Percentiles rank a stretch among this genome's conserved stretches.
Conservation (phyloP, 805 yeast genomes). For the Kodamaea jinghongensis region DNA sequence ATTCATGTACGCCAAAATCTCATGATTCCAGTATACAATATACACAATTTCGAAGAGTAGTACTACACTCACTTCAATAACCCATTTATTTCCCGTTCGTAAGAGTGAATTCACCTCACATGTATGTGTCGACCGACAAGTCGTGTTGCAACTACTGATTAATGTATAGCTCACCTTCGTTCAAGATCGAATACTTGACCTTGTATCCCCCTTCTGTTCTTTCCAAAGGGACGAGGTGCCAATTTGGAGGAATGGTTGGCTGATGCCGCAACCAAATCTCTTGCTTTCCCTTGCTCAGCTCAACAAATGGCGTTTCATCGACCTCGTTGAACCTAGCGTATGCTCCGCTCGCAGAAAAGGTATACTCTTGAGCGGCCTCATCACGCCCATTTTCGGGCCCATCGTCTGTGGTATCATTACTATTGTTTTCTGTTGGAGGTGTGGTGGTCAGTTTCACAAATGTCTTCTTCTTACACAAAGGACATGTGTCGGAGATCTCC, state of each 20-base stretch:
- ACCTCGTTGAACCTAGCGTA: neutral
- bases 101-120: neutral
- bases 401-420: neutral
- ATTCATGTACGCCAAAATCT: too few species aligned
- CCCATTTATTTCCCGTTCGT: neutral
- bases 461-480: constrained; percentile 80
- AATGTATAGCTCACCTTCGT: constrained; percentile 3
- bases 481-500: constrained; percentile 89
- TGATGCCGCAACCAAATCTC: neutral
- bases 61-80: constrained; percentile 4
- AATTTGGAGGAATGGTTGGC: constrained; percentile 10
- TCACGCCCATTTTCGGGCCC: neutral
- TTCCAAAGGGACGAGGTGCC: constrained; percentile 11
- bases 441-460: constrained; percentile 18
- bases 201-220: constrained; percentile 4
- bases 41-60: too few species aligned
- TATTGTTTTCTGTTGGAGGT: neutral
- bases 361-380: neutral
- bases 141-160: neutral
- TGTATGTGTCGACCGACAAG: too few species aligned
- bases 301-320: constrained; percentile 2
- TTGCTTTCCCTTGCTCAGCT: constrained; percentile 1
- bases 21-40: too few species aligned
- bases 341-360: neutral
- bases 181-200: constrained; percentile 6